These are phyloP conservation scores for Paramyrothecium roridum DNA, from an alignment of 2,329 filamentous ascomycete genomes.

Conservation along the genomic window DNA sequence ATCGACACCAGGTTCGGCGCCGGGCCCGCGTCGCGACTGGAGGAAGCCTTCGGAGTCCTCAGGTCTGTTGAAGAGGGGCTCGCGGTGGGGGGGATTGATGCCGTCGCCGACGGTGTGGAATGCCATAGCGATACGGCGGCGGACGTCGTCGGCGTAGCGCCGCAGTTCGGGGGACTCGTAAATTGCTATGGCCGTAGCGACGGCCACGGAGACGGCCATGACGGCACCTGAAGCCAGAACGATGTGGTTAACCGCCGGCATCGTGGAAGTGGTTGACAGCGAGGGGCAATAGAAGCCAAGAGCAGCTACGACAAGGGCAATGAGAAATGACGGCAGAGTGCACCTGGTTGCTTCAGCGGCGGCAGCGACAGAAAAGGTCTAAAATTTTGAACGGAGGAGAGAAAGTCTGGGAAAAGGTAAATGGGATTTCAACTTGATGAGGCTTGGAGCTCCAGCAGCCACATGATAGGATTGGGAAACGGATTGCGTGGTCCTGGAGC, in stretches of 20 bases:
- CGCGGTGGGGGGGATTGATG: slow-evolving; percentile 43
- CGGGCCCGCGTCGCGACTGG: slow-evolving; percentile 41
- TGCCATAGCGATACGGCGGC: slow-evolving; percentile 58
- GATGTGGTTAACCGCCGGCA: slow-evolving; percentile 56
- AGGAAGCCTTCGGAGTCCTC: slow-evolving; percentile 65
- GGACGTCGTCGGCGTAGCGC: slow-evolving; percentile 58
- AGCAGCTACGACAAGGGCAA: not conserved
- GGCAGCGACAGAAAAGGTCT: not conserved
- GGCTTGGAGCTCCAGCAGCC: not conserved
- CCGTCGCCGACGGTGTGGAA: slow-evolving; percentile 57
- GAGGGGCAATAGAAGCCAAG: not conserved
- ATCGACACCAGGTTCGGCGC: slow-evolving; percentile 48
- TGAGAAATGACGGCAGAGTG: not conserved
- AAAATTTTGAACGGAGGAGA: not conserved
- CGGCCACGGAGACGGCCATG: slow-evolving; percentile 54
- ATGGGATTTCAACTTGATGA: not conserved
- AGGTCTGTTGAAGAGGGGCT: slow-evolving; percentile 61
- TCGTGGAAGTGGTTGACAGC: slow-evolving; percentile 18
- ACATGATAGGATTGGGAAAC: not conserved
- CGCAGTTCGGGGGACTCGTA: slow-evolving; percentile 64
- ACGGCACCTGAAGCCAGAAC: slow-evolving; percentile 54
- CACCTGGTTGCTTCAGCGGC: not conserved
- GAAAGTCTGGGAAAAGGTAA: not conserved
- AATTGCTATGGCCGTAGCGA: slow-evolving; percentile 56
- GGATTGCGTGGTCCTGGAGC: slow-evolving; percentile 2